phyloP scores from a whole-genome alignment of 129 eudicot species.

The Flaveria linearis region DNA sequence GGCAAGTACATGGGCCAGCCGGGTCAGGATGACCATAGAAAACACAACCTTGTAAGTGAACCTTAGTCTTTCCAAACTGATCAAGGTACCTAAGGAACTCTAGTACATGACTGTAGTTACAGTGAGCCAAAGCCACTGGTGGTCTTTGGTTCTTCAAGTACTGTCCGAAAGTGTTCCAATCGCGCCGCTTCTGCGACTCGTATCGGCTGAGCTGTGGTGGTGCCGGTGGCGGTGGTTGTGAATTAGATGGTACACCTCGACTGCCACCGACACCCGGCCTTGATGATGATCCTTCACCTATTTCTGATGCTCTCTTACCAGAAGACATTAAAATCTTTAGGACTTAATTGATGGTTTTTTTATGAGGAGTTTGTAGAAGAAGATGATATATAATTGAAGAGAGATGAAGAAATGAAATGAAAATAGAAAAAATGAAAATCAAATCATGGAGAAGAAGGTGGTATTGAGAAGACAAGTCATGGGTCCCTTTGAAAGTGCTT shows the following conservation, averaged over 20 bases:
- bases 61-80: constrained; percentile 82
- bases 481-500: constrained; percentile 80
- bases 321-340: constrained; percentile 30
- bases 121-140: constrained; percentile 56
- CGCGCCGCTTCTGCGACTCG: constrained; percentile 71
- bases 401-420: constrained; percentile 32
- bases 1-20: constrained; percentile 74
- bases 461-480: constrained; percentile 55
- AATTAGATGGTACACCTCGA: constrained; percentile 14
- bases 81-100: constrained; percentile 66
- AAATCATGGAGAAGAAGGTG: constrained; percentile 53
- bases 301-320: constrained; percentile 35
- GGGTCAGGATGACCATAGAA: constrained; percentile 75
- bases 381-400: constrained; percentile 42
- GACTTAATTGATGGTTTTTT: constrained; percentile 13
- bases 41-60: constrained; percentile 63
- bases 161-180: constrained; percentile 83
- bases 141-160: constrained; percentile 72
- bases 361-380: background rate
- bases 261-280: background rate
- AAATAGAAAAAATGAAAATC: constrained; percentile 33
- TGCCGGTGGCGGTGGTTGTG: constrained; percentile 23
- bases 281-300: constrained; percentile 50
- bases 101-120: constrained; percentile 61
- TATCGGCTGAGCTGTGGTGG: constrained; percentile 59